These are phyloP conservation scores for Phaeomoniella chlamydospora DNA, from an alignment of 2,329 filamentous ascomycete genomes.

Conservation along the genomic window DNA sequence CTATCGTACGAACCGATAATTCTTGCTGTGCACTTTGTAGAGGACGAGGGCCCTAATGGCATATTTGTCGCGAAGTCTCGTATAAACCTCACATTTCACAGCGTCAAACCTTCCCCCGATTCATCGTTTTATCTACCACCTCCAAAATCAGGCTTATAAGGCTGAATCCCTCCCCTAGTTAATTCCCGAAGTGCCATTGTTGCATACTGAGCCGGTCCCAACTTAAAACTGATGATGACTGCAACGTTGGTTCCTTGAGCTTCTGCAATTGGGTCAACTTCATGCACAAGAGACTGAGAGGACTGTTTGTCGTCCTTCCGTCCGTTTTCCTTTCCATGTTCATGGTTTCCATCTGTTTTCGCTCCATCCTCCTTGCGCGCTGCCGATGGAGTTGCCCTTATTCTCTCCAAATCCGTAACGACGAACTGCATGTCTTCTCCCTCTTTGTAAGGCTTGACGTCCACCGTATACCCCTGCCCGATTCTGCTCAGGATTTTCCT, in stretches of 20 bases:
- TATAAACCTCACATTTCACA: too few species aligned
- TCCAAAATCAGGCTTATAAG: slow-evolving; percentile 49
- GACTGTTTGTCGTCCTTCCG: too few species aligned
- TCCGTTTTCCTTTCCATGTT: slow-evolving; percentile 1
- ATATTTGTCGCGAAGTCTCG: too few species aligned
- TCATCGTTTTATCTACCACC: slow-evolving; percentile 25
- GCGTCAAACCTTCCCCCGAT: too few species aligned
- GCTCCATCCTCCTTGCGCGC: slow-evolving; percentile 12
- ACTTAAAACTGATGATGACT: slow-evolving; percentile 50
- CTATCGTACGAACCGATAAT: too few species aligned
- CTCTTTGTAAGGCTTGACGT: slow-evolving; percentile 51
- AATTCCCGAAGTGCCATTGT: slow-evolving; percentile 71
- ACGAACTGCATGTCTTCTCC: slow-evolving; percentile 72
- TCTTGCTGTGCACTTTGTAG: too few species aligned
- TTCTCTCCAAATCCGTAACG: slow-evolving; percentile 65
- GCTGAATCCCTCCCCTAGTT: slow-evolving; percentile 52
- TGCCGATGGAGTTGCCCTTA: slow-evolving; percentile 30
- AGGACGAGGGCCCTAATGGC: too few species aligned
- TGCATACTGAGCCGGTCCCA: slow-evolving; percentile 69
- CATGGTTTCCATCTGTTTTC: slow-evolving; percentile 4
- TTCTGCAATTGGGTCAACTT: not conserved
- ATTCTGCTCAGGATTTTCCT: slow-evolving; percentile 68
- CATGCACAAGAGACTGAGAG: not conserved
- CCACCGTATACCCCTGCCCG: slow-evolving; percentile 45
- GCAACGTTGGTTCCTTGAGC: slow-evolving; percentile 13